Base-by-base conservation (phyloP, 2,329 filamentous ascomycete genomes). In the Scytalidium sp. region DNA sequence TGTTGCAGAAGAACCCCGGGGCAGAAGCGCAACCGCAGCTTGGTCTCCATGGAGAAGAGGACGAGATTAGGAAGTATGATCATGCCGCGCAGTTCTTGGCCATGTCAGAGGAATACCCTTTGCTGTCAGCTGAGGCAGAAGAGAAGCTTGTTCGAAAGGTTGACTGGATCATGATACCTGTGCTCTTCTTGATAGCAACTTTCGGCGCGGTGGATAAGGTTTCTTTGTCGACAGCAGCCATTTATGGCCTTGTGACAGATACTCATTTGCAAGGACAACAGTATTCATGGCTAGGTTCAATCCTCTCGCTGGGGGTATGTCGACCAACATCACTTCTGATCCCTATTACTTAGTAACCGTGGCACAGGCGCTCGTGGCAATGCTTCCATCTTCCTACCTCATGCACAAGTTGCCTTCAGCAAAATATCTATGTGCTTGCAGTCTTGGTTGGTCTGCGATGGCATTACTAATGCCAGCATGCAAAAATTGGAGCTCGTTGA, bases 151-250 rank as follows among this genome's bases (percentile, higher is more conserved):
- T 48, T 25, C 44, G 49, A n/a, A 51, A 48, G 45, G 47, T 48
- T 21, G 49, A 51, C 40, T 51, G 49, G 49, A 15, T 51, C n/a
- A 47, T 51, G 49, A 29, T 51, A 10, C 49, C 49, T 7, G 25
- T 29, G 25, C 52, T 65, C 13, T 46, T 67, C 7, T 59, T 65
- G 41, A 52, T 58, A n/a, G 59, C 59, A 3, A 64, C 60, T 10
- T 59, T 67, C 36, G 56, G 58, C 23, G 65, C 65, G 29, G 60
- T 66, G 13, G 64, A 67, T 48, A 67, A 66, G 43, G 63, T 67
- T 8, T 42, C 64, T 45, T 56, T 67, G 21, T 61, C 59, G 13
- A 67, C 63, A 1, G 66, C 63, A 2, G 62, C 65, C 3, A 53
- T 69, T 3, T 68, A 69, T 29, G 66, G 66, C 2, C 65, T 69